Evolutionary conservation across 2,329 filamentous ascomycete species (phyloP).

Genomic region (Monilinia laxa): DNA sequence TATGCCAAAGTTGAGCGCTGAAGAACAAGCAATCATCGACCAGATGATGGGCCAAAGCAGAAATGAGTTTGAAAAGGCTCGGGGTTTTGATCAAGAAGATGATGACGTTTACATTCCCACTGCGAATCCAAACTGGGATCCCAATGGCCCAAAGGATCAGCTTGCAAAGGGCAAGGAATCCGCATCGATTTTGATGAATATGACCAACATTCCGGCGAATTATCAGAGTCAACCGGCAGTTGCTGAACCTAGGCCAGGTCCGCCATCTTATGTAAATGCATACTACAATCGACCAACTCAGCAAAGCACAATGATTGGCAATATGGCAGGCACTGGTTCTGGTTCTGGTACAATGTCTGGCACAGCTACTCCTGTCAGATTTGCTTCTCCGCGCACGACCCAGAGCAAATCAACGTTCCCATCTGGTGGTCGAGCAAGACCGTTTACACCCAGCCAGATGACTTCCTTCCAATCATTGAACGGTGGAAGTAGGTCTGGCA

Average conservation of each 20-base stretch:
- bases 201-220: not conserved
- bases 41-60: not conserved
- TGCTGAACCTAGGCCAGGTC: not conserved
- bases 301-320: not conserved
- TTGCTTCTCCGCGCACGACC: slow-evolving; percentile 10
- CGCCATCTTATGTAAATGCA: slow-evolving; percentile 7
- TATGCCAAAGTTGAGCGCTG: slow-evolving; percentile 6
- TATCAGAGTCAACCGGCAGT: not conserved
- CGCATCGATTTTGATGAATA: not conserved
- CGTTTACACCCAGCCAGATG: slow-evolving; percentile 17
- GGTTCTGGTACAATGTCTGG: not conserved
- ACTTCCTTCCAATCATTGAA: slow-evolving; percentile 18
- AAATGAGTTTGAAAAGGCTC: slow-evolving; percentile 11
- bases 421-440: slow-evolving; percentile 14
- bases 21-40: slow-evolving; percentile 5
- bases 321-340: not conserved
- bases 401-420: slow-evolving; percentile 18
- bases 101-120: slow-evolving; percentile 5
- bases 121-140: slow-evolving; percentile 1
- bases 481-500: slow-evolving; percentile 7
- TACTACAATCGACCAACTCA: slow-evolving; percentile 17
- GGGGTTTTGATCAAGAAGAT: slow-evolving; percentile 16
- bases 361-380: not conserved
- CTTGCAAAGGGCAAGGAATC: slow-evolving; percentile 5
- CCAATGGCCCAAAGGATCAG: not conserved